A percentile compares a stretch with the other conserved stretches of the same genome.
Evolutionary conservation across 352 stramenopile genomes (phyloP).

Genomic region (Globisporangium viniferum): DNA sequence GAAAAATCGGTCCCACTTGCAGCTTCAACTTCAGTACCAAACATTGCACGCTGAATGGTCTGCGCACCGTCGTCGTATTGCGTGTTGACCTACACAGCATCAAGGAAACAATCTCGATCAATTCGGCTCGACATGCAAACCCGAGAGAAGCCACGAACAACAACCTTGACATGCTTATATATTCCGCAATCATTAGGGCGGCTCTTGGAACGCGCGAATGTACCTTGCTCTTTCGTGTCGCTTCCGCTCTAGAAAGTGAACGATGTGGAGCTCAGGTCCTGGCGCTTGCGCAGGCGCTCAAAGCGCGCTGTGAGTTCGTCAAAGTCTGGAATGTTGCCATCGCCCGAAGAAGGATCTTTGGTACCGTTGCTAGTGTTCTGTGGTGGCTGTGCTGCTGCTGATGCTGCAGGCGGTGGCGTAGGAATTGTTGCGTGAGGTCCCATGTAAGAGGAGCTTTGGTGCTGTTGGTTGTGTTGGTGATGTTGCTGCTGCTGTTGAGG

Average conservation of each 20-base stretch:
- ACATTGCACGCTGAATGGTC: background rate
- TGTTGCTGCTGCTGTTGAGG: slow-evolving; percentile 20
- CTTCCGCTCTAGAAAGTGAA: slow-evolving; percentile 58
- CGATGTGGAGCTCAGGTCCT: slow-evolving; percentile 56
- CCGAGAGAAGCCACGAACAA: background rate
- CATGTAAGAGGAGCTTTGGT: slow-evolving; percentile 16
- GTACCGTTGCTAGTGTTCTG: slow-evolving; percentile 3
- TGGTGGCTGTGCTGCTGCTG: background rate
- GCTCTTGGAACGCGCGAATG: background rate
- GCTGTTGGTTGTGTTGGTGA: slow-evolving; percentile 9
- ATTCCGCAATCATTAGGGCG: background rate
- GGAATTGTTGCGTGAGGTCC: slow-evolving; percentile 4
- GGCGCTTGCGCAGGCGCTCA: slow-evolving; percentile 79
- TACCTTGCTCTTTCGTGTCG: background rate
- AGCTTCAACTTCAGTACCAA: background rate
- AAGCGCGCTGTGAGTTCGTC: slow-evolving; percentile 93
- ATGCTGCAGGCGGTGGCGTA: slow-evolving; percentile 6
- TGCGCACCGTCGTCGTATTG: too few species aligned
- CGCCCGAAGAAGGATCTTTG: slow-evolving; percentile 12
- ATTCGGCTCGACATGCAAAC: background rate
- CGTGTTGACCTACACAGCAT: background rate
- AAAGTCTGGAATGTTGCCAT: slow-evolving; percentile 80
- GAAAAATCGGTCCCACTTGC: background rate
- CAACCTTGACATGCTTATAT: background rate
- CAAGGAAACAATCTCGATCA: background rate